Conservation (phyloP, 208 protist species). For the Leishmania lainsoni region DNA sequence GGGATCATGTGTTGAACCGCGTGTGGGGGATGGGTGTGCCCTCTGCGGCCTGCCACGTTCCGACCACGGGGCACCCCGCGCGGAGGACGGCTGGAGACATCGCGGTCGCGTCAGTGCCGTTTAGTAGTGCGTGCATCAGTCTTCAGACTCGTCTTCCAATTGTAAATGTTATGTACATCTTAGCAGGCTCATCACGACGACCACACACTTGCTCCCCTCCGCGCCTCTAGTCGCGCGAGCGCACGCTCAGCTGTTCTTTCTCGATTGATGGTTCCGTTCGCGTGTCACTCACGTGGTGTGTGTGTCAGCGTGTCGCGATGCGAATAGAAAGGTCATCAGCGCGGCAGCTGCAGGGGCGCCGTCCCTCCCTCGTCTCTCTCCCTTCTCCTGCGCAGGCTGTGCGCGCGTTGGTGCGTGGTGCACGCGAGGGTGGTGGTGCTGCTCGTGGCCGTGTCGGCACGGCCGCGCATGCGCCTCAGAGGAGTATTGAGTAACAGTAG, state of each 20-base stretch:
- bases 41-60: too few species aligned
- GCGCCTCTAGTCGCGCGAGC: too few species aligned
- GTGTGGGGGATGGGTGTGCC: too few species aligned
- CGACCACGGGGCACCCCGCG: too few species aligned
- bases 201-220: too few species aligned
- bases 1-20: too few species aligned
- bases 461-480: slow-evolving; percentile 12
- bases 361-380: slow-evolving; percentile 1
- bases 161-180: too few species aligned
- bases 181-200: too few species aligned
- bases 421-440: slow-evolving; percentile 3
- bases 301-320: slow-evolving; percentile 42
- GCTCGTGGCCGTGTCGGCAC: not conserved
- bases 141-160: too few species aligned
- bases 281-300: slow-evolving; percentile 56
- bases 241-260: slow-evolving; percentile 56
- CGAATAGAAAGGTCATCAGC: slow-evolving; percentile 31
- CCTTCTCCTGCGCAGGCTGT: not conserved
- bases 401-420: not conserved
- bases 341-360: not conserved
- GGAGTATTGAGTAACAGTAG: slow-evolving; percentile 24
- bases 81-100: too few species aligned
- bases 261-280: slow-evolving; percentile 71
- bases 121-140: too few species aligned
- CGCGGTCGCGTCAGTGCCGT: too few species aligned